Percentiles rank a stretch among this genome's conserved stretches.
Conservation (phyloP, 371 early-diverging fungal genomes). For the Mucor saturninus region DNA sequence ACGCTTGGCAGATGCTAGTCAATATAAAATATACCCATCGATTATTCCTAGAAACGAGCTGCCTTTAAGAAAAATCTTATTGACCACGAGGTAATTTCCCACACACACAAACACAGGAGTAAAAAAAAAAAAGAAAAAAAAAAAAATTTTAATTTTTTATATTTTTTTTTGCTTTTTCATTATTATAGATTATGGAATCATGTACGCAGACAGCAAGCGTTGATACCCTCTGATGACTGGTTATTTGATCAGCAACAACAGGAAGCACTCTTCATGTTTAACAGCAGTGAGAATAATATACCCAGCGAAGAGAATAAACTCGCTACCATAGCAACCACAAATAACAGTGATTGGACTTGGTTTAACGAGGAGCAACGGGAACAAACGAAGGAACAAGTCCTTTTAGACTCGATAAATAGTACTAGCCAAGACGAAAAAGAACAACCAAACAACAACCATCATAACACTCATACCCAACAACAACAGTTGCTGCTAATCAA, state of each 20-base stretch:
- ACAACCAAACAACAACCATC: conserved; percentile 8
- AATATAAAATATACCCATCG: conserved; percentile 33
- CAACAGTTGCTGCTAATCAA: not conserved
- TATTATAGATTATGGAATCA: conserved; percentile 33
- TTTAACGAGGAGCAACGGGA: conserved; percentile 11
- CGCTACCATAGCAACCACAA: not conserved
- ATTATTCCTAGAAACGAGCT: conserved; percentile 32
- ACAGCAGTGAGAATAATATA: conserved; percentile 4
- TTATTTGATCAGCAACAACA: conserved; percentile 23
- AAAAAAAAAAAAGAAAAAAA: not conserved
- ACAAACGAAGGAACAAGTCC: conserved; percentile 6
- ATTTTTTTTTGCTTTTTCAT: not conserved
- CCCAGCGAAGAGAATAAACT: conserved; percentile 11
- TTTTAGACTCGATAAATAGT: conserved; percentile 13
- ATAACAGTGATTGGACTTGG: conserved; percentile 26
- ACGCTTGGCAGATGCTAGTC: conserved; percentile 35
- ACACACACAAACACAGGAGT: conserved; percentile 2
- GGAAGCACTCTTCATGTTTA: not conserved
- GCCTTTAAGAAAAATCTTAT: conserved; percentile 33
- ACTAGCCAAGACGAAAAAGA: conserved; percentile 7
- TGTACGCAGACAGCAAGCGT: conserved; percentile 29
- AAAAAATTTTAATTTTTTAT: not conserved
- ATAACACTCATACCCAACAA: conserved; percentile 2
- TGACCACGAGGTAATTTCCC: conserved; percentile 33
- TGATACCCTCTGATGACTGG: conserved; percentile 22